Conservation (phyloP, 371 early-diverging fungal genomes). For the Haplosporangium sp. region DNA sequence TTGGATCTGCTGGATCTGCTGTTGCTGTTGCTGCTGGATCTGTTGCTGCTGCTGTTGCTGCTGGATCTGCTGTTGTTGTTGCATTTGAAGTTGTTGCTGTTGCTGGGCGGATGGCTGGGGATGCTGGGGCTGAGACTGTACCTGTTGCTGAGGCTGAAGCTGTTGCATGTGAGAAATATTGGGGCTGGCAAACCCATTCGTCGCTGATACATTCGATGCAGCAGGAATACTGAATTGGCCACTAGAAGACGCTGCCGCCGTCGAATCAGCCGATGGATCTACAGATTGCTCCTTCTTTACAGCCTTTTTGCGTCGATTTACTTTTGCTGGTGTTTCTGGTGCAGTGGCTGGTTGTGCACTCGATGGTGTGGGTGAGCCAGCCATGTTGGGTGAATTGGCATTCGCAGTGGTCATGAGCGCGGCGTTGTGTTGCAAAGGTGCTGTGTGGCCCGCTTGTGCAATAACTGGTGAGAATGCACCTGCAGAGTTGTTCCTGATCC, state of each 20-base stretch:
- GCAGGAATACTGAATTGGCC: slow-evolving; percentile 21
- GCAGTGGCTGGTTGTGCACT: slow-evolving; percentile 14
- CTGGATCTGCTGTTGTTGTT: slow-evolving; percentile 21
- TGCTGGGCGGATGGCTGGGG: too few species aligned
- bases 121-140: slow-evolving; percentile 3
- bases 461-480: slow-evolving; percentile 46
- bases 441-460: slow-evolving; percentile 18
- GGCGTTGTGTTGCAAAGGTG: slow-evolving; percentile 35
- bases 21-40: slow-evolving; percentile 27
- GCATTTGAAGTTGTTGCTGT: slow-evolving; percentile 12
- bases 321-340: slow-evolving; percentile 35
- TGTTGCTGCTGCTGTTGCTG: slow-evolving; percentile 25
- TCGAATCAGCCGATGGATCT: slow-evolving; percentile 27
- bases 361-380: slow-evolving; percentile 32
- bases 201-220: slow-evolving; percentile 6
- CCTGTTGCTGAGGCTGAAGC: slow-evolving; percentile 6
- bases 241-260: slow-evolving; percentile 10
- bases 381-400: slow-evolving; percentile 29
- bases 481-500: slow-evolving; percentile 44
- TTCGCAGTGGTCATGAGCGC: slow-evolving; percentile 20
- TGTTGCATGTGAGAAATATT: slow-evolving; percentile 24
- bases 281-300: slow-evolving; percentile 39
- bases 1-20: slow-evolving; percentile 25
- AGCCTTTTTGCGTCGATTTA: slow-evolving; percentile 26
- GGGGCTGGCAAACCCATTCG: slow-evolving; percentile 41